A percentile compares a stretch with the other conserved stretches of the same genome.
phyloP scores from a whole-genome alignment of 2,329 filamentous ascomycete species.

The Stagonosporopsis vannaccii region DNA sequence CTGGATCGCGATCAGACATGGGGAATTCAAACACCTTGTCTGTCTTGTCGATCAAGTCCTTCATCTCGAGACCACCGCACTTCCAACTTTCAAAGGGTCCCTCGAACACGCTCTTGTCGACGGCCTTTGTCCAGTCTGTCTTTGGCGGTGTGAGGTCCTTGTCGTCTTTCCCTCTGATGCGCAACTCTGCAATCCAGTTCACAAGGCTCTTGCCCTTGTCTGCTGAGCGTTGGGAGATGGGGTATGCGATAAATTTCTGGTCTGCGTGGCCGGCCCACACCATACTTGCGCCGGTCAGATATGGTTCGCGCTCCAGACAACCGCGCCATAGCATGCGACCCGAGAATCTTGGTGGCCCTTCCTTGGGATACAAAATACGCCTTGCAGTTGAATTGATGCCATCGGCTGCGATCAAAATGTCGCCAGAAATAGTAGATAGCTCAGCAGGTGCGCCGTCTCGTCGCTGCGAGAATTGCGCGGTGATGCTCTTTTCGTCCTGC shows the following conservation, averaged over 20 bases:
- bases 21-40: slow-evolving; percentile 56
- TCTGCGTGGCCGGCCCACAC: slow-evolving; percentile 58
- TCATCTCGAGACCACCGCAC: slow-evolving; percentile 54
- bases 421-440: slow-evolving; percentile 40
- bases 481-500: slow-evolving; percentile 48
- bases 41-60: slow-evolving; percentile 53
- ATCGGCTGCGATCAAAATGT: slow-evolving; percentile 53
- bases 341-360: slow-evolving; percentile 56
- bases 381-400: slow-evolving; percentile 56
- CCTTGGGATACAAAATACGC: slow-evolving; percentile 52
- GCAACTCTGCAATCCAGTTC: slow-evolving; percentile 58
- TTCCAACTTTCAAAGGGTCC: slow-evolving; percentile 52
- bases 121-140: slow-evolving; percentile 55
- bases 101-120: slow-evolving; percentile 52
- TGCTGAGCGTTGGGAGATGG: slow-evolving; percentile 50
- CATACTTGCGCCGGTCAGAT: slow-evolving; percentile 55
- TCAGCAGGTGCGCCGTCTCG: slow-evolving; percentile 36
- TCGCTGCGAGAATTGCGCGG: slow-evolving; percentile 48
- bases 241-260: slow-evolving; percentile 59
- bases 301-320: slow-evolving; percentile 51
- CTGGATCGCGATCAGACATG: slow-evolving; percentile 56
- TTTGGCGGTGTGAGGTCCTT: slow-evolving; percentile 54
- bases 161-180: slow-evolving; percentile 53
- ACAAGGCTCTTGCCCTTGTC: slow-evolving; percentile 51
- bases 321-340: slow-evolving; percentile 58